These are phyloP conservation scores for Dissophora ornata DNA, from an alignment of 192 early-diverging fungal species.

Conservation along the genomic window DNA sequence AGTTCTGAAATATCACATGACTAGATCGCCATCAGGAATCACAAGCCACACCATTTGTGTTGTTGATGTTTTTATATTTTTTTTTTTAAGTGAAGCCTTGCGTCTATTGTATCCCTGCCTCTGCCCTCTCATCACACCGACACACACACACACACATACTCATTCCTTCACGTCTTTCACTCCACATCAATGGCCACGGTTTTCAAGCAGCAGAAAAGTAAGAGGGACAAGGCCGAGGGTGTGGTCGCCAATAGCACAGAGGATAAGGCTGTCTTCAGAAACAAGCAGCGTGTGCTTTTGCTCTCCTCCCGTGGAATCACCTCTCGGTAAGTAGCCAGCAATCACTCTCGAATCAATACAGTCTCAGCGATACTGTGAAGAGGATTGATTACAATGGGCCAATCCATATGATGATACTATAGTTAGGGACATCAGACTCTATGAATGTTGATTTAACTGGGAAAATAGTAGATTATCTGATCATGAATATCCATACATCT, in stretches of 20 bases:
- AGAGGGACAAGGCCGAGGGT: slow-evolving; percentile 44
- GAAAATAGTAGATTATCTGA: slow-evolving; percentile 27
- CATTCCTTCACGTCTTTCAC: background rate
- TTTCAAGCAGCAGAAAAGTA: slow-evolving; percentile 46
- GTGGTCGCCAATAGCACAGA: slow-evolving; percentile 39
- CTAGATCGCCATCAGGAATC: too few relatives aligned
- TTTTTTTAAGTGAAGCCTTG: too few relatives aligned
- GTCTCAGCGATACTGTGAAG: too few relatives aligned
- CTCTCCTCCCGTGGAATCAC: slow-evolving; percentile 91
- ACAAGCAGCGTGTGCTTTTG: slow-evolving; percentile 92
- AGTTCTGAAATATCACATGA: too few relatives aligned
- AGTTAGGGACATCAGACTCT: slow-evolving; percentile 41
- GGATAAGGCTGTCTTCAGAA: slow-evolving; percentile 68
- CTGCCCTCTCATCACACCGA: too few relatives aligned
- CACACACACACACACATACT: too few relatives aligned
- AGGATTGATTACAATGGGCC: background rate
- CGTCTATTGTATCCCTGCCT: too few relatives aligned
- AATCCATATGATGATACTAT: slow-evolving; percentile 32
- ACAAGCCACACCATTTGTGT: too few relatives aligned
- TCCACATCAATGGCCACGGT: slow-evolving; percentile 32
- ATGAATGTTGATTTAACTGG: slow-evolving; percentile 40
- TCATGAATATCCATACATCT: background rate
- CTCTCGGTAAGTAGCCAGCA: slow-evolving; percentile 66
- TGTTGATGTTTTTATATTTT: too few relatives aligned
- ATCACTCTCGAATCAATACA: too few relatives aligned